Percentiles rank a stretch among this genome's conserved stretches.
Evolutionary conservation across 2,329 filamentous ascomycete species (phyloP).

Genomic region (Hypoxylon sp.): DNA sequence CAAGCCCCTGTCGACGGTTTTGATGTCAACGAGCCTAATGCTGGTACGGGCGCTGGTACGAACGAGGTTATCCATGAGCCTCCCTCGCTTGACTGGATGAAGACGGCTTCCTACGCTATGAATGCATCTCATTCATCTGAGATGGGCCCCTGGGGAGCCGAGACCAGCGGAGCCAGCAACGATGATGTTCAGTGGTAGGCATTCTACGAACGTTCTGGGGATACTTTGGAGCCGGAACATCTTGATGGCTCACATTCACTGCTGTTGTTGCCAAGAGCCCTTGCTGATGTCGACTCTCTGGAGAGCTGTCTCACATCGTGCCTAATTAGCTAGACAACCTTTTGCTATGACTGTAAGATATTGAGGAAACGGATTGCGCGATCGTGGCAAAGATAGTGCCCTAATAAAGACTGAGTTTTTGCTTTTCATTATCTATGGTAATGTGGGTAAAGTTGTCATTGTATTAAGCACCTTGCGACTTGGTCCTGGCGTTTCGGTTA

Average conservation of each 20-base stretch:
- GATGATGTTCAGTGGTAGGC: neutral
- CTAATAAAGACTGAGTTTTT: no score
- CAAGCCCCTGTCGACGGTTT: constrained; percentile 30
- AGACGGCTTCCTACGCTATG: neutral
- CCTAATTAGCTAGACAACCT: neutral
- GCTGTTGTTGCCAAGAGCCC: constrained; percentile 11
- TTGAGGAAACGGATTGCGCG: constrained; percentile 2
- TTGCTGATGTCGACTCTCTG: constrained; percentile 23
- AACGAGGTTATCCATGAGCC: constrained; percentile 18
- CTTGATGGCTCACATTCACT: neutral
- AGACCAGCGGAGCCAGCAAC: neutral
- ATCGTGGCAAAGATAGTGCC: constrained; percentile 12
- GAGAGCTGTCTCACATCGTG: constrained; percentile 23
- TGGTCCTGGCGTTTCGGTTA: neutral
- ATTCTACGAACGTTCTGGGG: neutral
- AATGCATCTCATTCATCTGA: neutral
- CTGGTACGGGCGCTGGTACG: constrained; percentile 13
- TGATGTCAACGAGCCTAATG: constrained; percentile 12
- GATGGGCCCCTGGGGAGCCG: constrained; percentile 12
- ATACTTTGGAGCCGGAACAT: neutral
- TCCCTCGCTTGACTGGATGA: constrained; percentile 5
- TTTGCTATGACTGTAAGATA: neutral
- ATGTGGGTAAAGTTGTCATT: no score
- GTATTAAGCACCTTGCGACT: neutral
- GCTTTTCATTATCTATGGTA: no score